These are phyloP conservation scores for Lablab purpureus DNA, from an alignment of 306 rosid species.

Conservation along the genomic window DNA sequence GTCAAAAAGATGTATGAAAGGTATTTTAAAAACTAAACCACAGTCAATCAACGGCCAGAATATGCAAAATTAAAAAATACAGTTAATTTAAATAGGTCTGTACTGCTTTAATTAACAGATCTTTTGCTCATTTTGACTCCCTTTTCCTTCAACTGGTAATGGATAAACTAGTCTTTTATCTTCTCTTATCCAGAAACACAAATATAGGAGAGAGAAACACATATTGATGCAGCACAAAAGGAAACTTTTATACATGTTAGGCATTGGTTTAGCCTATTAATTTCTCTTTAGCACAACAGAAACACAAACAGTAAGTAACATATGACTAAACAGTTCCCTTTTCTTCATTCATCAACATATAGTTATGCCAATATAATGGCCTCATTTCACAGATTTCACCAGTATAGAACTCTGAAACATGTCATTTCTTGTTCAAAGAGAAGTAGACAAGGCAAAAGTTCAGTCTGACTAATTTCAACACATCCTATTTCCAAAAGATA, in stretches of 20 bases:
- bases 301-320: background rate
- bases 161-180: slow-evolving; percentile 9
- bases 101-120: slow-evolving; percentile 10
- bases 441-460: background rate
- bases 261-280: slow-evolving; percentile 9
- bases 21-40: slow-evolving; percentile 9
- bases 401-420: slow-evolving; percentile 15
- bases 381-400: slow-evolving; percentile 5
- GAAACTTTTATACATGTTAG: background rate
- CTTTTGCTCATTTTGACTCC: slow-evolving; percentile 11
- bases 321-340: slow-evolving; percentile 2
- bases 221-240: slow-evolving; percentile 21
- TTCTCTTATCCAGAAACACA: background rate
- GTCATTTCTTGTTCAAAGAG: slow-evolving; percentile 15
- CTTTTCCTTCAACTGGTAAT: slow-evolving; percentile 13
- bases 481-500: background rate
- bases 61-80: background rate
- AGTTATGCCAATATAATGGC: background rate
- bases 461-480: background rate
- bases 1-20: background rate
- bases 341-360: slow-evolving; percentile 1
- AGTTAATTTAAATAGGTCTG: slow-evolving; percentile 1
- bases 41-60: slow-evolving; percentile 19
- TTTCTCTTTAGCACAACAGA: background rate
- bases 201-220: slow-evolving; percentile 18